Evolutionary conservation across 225 moss, liverwort and hornwort genomes (phyloP), one percentile per base, ranked within the genome.

Genomic region (Physcomitrium patens): DNA sequence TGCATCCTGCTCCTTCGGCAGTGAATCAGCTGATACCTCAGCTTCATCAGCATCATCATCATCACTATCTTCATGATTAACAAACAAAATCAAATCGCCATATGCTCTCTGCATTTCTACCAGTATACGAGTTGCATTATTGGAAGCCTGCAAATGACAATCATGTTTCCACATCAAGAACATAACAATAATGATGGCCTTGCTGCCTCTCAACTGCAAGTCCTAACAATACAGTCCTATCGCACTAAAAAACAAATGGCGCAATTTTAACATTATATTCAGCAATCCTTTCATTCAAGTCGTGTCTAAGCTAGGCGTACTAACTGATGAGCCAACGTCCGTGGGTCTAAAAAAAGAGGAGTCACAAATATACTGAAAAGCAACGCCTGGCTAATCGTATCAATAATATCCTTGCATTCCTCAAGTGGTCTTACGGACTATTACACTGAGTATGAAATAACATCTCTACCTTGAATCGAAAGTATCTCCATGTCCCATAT

Each of bases 81-180:
- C 67, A 68, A 70, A 83, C 31, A 83, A 65, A 10, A 73, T 49
- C 31, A 83, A 79, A 58, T 83, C 83, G 49, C 83, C 83, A 51
- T 79, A 76, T 19, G 75, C 66, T 46, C 83, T 79, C 8, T 64
- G 28, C 76, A 83, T 11, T 52, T 83, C 77, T 14, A 79, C 83
- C 54, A 83, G 67, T 46, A 64, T 76, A 10, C 79, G 76, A 47
- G 79, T 79, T 20, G 79, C 65, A 61, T 79, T 63, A 52, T 79
- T 60, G 59, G 31, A 67, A 19, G 54, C 62, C 79, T 79, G 62
- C 53, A 74, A 14, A 15, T 10, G 24, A 60, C 24, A 22, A 67
- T 8, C 62, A 49, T 28, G 42, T 43, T 45, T 11, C 24, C n/a
- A 17, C 26, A 45, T 71, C 31, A 71, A 28, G 14, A 17, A 60